phyloP scores from a whole-genome alignment of 169 alveolate species.

The Babesia microti region DNA sequence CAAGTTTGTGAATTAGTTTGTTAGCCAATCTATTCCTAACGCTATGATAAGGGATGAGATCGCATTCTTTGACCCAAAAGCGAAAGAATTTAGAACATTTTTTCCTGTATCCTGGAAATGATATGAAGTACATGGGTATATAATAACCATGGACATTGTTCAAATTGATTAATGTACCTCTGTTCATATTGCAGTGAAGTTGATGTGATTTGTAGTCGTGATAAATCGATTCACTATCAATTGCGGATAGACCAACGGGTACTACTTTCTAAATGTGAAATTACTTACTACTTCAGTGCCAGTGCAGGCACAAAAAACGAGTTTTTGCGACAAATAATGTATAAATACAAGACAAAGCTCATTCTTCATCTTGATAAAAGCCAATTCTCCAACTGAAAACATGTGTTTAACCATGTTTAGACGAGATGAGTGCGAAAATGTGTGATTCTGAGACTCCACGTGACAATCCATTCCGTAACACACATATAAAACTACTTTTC shows the following conservation, averaged over 20 bases:
- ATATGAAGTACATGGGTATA: slow-evolving; percentile 35
- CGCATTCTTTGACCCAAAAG: slow-evolving; percentile 50
- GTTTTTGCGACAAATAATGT: slow-evolving; percentile 32
- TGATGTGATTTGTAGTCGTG: not conserved
- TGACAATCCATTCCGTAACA: too few relatives aligned
- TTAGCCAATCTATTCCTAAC: not conserved
- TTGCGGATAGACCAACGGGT: too few relatives aligned
- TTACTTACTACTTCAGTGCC: too few relatives aligned
- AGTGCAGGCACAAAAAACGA: too few relatives aligned
- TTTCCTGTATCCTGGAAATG: slow-evolving; percentile 43
- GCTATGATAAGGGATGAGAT: slow-evolving; percentile 23
- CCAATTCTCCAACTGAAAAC: slow-evolving; percentile 39
- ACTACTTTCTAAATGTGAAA: too few relatives aligned
- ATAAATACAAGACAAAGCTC: slow-evolving; percentile 34
- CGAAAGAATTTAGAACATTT: slow-evolving; percentile 33
- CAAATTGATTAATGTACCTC: not conserved
- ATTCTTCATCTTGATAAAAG: slow-evolving; percentile 23
- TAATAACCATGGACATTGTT: not conserved
- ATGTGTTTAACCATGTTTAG: too few relatives aligned
- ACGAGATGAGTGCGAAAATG: too few relatives aligned
- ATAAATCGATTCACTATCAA: not conserved
- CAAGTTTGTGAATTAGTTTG: not conserved
- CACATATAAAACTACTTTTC: too few relatives aligned
- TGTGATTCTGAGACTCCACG: too few relatives aligned
- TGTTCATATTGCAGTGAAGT: not conserved